Percentiles rank a stretch among this genome's conserved stretches.
phyloP scores from a whole-genome alignment of 2,329 filamentous ascomycete species.

The Hortaea werneckii region DNA sequence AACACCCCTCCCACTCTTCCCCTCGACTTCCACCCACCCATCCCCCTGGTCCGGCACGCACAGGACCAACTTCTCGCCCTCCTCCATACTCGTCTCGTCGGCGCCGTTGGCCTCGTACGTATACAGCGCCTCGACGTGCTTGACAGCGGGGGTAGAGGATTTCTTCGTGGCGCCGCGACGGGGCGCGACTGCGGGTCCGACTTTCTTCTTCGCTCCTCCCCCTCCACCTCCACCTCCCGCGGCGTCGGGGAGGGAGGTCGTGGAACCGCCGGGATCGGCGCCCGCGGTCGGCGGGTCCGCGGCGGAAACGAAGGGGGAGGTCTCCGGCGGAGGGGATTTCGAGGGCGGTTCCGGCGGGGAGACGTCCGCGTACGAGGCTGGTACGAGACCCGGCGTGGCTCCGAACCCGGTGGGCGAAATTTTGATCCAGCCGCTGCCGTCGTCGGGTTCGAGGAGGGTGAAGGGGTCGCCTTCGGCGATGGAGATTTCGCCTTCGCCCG shows the following conservation, averaged over 20 bases:
- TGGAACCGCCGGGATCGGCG: constrained; percentile 45
- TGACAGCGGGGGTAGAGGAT: constrained; percentile 39
- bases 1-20: constrained; percentile 63
- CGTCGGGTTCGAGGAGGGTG: constrained; percentile 72
- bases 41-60: constrained; percentile 82
- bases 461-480: constrained; percentile 73
- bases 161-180: constrained; percentile 53
- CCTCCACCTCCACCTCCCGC: too few relatives aligned
- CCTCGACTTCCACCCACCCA: constrained; percentile 95
- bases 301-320: constrained; percentile 6
- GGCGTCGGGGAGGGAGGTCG: constrained; percentile 35
- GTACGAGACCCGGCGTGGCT: constrained; percentile 73
- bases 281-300: constrained; percentile 43
- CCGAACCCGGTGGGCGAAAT: constrained; percentile 49
- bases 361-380: constrained; percentile 72
- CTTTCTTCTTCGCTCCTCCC: constrained; percentile 54
- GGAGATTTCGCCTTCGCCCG: constrained; percentile 68
- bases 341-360: constrained; percentile 4
- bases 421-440: constrained; percentile 85
- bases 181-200: constrained; percentile 84
- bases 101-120: constrained; percentile 81
- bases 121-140: constrained; percentile 87
- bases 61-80: constrained; percentile 86
- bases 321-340: neutral
- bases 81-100: constrained; percentile 77